A percentile compares a stretch with the other conserved stretches of the same genome.
phyloP scores from a whole-genome alignment of 305 asterid genomes.

The Solanum hybrid region DNA sequence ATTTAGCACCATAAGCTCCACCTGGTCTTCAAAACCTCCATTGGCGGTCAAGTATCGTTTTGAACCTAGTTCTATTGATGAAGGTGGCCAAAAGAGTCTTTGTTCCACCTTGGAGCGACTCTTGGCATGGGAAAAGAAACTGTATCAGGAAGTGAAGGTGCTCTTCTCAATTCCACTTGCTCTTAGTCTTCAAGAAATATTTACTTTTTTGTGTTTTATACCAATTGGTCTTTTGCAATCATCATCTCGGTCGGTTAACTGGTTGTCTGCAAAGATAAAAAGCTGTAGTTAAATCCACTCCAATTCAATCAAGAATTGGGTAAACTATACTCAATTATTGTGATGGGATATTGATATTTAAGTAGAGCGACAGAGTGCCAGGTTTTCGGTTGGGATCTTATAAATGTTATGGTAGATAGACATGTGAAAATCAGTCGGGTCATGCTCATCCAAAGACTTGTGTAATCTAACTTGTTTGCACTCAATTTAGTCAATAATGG shows the following conservation, averaged over 20 bases:
- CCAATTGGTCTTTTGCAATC: background rate
- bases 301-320: conserved; percentile 1
- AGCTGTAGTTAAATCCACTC: background rate
- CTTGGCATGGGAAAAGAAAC: conserved; percentile 93
- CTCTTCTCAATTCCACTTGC: conserved; percentile 10
- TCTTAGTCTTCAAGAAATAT: background rate
- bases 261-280: background rate
- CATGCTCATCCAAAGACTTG: conserved; percentile 18
- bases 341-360: background rate
- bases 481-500: conserved; percentile 2
- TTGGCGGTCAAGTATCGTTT: conserved; percentile 71
- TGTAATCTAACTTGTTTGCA: conserved; percentile 20
- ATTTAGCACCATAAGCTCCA: conserved; percentile 81
- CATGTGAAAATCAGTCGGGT: conserved; percentile 16
- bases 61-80: conserved; percentile 55
- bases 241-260: background rate
- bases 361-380: background rate
- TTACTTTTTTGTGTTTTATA: background rate
- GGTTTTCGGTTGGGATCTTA: background rate
- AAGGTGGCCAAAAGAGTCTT: conserved; percentile 63
- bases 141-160: conserved; percentile 95
- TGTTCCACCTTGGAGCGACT: conserved; percentile 87
- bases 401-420: conserved; percentile 18
- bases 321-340: conserved; percentile 22
- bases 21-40: conserved; percentile 92